Evolutionary conservation across 2,329 filamentous ascomycete species (phyloP).

Genomic region (Trichothecium sympodiale): DNA sequence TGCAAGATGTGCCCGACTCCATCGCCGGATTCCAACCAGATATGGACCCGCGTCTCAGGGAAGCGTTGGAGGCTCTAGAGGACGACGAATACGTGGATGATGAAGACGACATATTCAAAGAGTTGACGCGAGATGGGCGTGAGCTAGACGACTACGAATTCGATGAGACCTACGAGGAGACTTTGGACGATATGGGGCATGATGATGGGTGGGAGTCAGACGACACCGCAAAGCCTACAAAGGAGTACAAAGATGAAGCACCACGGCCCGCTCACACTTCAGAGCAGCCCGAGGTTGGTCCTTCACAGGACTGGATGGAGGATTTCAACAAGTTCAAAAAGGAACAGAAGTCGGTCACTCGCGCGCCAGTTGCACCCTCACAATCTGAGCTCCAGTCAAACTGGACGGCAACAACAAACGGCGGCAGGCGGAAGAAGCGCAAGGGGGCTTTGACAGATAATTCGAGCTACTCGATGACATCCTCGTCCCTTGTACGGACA

Average conservation of each 20-base stretch:
- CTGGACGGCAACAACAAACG: slow-evolving; percentile 66
- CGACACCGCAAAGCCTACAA: slow-evolving; percentile 68
- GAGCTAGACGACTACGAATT: slow-evolving; percentile 77
- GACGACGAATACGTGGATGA: slow-evolving; percentile 91
- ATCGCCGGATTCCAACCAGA: slow-evolving; percentile 93
- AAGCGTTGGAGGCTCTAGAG: slow-evolving; percentile 86
- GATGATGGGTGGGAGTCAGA: slow-evolving; percentile 94
- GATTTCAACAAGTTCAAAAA: slow-evolving; percentile 94
- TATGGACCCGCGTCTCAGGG: slow-evolving; percentile 87
- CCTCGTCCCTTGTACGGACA: slow-evolving; percentile 74
- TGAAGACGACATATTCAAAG: slow-evolving; percentile 74
- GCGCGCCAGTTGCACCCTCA: slow-evolving; percentile 22
- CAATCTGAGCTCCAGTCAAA: slow-evolving; percentile 58
- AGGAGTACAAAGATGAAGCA: slow-evolving; percentile 39
- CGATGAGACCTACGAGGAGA: slow-evolving; percentile 49
- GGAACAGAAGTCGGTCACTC: slow-evolving; percentile 48
- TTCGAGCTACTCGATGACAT: slow-evolving; percentile 85
- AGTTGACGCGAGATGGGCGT: slow-evolving; percentile 55
- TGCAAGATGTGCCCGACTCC: slow-evolving; percentile 84
- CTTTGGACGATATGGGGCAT: slow-evolving; percentile 43
- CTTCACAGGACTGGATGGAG: slow-evolving; percentile 74
- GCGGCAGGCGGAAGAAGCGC: slow-evolving; percentile 81
- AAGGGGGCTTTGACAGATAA: slow-evolving; percentile 87
- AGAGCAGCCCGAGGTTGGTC: slow-evolving; percentile 46
- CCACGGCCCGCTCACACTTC: slow-evolving; percentile 35